phyloP scores from a whole-genome alignment of 139 green algal genomes.

The Chlamydomonas sp. region DNA sequence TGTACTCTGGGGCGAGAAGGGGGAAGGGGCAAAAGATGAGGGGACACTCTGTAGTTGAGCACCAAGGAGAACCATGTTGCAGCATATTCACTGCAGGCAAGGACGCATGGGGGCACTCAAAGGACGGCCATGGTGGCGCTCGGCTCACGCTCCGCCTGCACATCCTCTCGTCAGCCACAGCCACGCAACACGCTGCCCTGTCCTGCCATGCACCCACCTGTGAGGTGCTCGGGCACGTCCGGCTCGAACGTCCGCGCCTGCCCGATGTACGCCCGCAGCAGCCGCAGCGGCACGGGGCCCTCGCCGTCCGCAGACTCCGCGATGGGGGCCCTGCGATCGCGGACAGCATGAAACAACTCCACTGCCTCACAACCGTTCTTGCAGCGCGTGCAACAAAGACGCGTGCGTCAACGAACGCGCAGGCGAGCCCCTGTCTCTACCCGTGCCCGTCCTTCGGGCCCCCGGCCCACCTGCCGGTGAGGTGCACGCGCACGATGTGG shows the following conservation, averaged over 20 bases:
- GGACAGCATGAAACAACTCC: too few species aligned
- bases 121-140: neutral
- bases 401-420: too few species aligned
- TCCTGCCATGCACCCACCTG: slow-evolving; percentile 42
- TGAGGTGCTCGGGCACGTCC: slow-evolving; percentile 81
- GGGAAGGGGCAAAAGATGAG: neutral
- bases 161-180: neutral
- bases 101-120: too few species aligned
- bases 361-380: too few species aligned
- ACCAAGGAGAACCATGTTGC: too few species aligned
- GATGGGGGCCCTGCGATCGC: slow-evolving; percentile 4
- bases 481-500: slow-evolving; percentile 96
- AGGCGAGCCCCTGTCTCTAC: neutral
- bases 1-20: slow-evolving; percentile 71
- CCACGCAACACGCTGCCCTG: too few species aligned
- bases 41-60: too few species aligned
- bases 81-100: too few species aligned
- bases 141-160: neutral
- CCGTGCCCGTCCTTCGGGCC: neutral
- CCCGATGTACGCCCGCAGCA: slow-evolving; percentile 91
- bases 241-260: slow-evolving; percentile 82
- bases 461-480: slow-evolving; percentile 13
- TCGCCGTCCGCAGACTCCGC: slow-evolving; percentile 30
- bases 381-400: too few species aligned
- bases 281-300: slow-evolving; percentile 61